A percentile compares a stretch with the other conserved stretches of the same genome.
phyloP scores from a whole-genome alignment of 805 yeast species.

The Myxozyma geophila region DNA sequence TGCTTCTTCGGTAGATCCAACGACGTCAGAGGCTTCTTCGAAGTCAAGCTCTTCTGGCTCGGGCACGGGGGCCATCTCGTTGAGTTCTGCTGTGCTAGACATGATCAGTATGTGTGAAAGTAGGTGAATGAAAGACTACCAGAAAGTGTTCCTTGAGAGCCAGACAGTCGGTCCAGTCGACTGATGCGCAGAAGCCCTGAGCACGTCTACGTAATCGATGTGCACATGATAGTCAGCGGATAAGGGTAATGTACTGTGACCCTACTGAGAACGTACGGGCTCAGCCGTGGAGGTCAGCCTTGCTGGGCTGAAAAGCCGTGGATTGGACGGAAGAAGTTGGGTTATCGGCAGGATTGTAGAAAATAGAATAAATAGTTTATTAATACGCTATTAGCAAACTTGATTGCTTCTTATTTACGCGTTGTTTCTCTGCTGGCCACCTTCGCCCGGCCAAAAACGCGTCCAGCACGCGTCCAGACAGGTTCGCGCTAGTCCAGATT shows the following conservation, averaged over 20 bases:
- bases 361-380: too few species aligned
- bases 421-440: not conserved
- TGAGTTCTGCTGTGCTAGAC: conserved; percentile 5
- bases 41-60: not conserved
- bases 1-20: not conserved
- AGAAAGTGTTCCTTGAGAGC: too few species aligned
- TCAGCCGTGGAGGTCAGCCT: too few species aligned
- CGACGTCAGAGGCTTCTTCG: not conserved
- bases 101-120: not conserved
- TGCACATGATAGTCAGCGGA: too few species aligned
- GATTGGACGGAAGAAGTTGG: too few species aligned
- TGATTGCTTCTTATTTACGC: not conserved
- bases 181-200: too few species aligned
- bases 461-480: conserved; percentile 7
- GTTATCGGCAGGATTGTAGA: too few species aligned
- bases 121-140: not conserved
- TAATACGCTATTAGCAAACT: not conserved
- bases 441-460: not conserved
- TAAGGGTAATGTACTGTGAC: too few species aligned
- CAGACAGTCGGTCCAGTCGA: too few species aligned
- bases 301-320: too few species aligned
- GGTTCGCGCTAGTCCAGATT: conserved; percentile 2
- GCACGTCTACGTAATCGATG: too few species aligned
- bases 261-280: too few species aligned
- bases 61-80: not conserved